Evolutionary conservation across 805 yeast species (phyloP).

Genomic region (Kodamaea neixiangensis): DNA sequence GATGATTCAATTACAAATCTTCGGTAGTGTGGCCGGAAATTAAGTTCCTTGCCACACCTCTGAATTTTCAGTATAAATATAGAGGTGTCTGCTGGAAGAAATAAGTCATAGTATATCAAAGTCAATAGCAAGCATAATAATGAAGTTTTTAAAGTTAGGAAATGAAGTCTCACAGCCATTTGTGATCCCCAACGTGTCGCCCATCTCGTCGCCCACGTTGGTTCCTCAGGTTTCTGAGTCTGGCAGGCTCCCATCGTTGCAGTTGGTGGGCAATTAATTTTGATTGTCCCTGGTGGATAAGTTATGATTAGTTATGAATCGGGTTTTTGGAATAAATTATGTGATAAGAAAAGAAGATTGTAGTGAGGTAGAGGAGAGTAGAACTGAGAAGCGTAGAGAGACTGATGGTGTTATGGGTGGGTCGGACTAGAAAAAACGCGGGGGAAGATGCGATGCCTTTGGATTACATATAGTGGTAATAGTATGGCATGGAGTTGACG

Average conservation of each 20-base stretch:
- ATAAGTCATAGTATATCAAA: neutral
- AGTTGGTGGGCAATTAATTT: slow-evolving; percentile 9
- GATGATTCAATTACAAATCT: neutral
- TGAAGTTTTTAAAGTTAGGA: slow-evolving; percentile 53
- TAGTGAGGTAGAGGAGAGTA: neutral
- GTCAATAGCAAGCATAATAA: neutral
- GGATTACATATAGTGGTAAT: too few relatives aligned
- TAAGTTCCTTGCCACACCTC: neutral
- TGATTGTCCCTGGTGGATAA: neutral
- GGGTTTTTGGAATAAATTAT: neutral
- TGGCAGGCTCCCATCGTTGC: slow-evolving; percentile 9
- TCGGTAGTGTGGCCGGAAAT: too few relatives aligned
- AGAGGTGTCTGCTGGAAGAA: neutral
- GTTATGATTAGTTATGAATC: neutral
- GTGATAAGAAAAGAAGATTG: neutral
- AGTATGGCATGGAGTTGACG: too few relatives aligned
- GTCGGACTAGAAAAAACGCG: too few relatives aligned
- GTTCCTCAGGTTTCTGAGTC: slow-evolving; percentile 12
- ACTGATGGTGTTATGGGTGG: too few relatives aligned
- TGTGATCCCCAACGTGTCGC: slow-evolving; percentile 64
- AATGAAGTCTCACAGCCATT: slow-evolving; percentile 62
- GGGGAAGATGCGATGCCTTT: neutral
- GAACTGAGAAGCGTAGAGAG: neutral
- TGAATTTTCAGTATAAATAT: slow-evolving; percentile 7
- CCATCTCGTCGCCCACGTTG: slow-evolving; percentile 43